Conservation (phyloP, 1,284 basidiomycete species). For the Fomitopsis betulina region DNA sequence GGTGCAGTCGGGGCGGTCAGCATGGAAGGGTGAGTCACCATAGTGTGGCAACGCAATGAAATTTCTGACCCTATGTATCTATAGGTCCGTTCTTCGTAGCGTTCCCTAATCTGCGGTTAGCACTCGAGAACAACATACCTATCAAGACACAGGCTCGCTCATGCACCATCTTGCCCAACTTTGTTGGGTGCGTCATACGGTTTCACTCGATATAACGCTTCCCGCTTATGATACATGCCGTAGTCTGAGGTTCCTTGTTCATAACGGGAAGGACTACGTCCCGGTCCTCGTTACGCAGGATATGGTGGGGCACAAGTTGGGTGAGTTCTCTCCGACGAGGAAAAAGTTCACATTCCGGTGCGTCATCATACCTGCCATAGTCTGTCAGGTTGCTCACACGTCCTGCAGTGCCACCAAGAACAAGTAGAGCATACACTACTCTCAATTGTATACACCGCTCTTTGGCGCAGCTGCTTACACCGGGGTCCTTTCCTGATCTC, state of each 20-base stretch:
- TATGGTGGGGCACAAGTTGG: constrained; percentile 98
- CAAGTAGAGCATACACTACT: constrained; percentile 14
- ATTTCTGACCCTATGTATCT: not conserved
- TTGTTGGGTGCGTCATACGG: constrained; percentile 68
- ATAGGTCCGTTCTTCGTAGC: constrained; percentile 93
- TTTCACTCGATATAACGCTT: too few species aligned
- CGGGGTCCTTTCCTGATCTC: too few species aligned
- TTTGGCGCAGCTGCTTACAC: not conserved
- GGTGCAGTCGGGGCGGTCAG: constrained; percentile 33
- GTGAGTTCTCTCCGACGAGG: constrained; percentile 90
- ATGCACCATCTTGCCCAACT: constrained; percentile 93
- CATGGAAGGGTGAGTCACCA: constrained; percentile 34
- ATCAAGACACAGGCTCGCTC: constrained; percentile 88
- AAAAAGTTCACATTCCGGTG: constrained; percentile 76
- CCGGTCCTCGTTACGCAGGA: constrained; percentile 90
- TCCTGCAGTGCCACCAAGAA: constrained; percentile 19
- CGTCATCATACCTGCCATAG: constrained; percentile 23
- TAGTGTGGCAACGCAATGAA: not conserved
- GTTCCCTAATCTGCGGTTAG: constrained; percentile 87
- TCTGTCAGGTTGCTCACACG: not conserved
- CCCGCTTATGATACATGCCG: not conserved
- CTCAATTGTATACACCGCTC: not conserved
- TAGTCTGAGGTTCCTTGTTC: constrained; percentile 85
- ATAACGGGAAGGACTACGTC: constrained; percentile 91
- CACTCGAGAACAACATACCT: constrained; percentile 78